Conservation (phyloP, 768 basidiomycete species). For the Megacollybia marginata region DNA sequence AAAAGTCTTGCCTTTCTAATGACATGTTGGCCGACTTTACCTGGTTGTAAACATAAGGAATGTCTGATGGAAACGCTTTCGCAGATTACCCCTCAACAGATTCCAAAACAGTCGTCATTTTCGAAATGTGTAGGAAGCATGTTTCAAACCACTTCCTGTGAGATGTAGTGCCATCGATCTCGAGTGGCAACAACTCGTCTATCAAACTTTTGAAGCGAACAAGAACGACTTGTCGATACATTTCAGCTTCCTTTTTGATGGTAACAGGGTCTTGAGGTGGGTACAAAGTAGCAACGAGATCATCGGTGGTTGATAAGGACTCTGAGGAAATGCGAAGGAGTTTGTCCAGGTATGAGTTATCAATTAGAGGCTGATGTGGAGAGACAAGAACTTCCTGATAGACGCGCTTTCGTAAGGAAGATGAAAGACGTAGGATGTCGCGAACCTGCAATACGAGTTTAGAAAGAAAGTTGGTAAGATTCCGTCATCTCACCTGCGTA, state of each 20-base stretch:
- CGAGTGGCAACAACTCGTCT: too few species aligned
- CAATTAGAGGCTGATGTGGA: conserved; percentile 8
- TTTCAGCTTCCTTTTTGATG: conserved; percentile 30
- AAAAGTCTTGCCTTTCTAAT: too few species aligned
- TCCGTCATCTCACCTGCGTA: conserved; percentile 40
- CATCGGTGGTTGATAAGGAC: conserved; percentile 52
- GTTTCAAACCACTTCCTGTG: conserved; percentile 53
- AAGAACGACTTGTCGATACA: conserved; percentile 29
- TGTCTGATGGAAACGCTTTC: too few species aligned
- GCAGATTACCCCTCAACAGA: conserved; percentile 9
- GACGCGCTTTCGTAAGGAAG: conserved; percentile 57
- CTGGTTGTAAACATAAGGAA: too few species aligned
- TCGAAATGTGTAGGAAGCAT: conserved; percentile 58
- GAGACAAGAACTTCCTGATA: conserved; percentile 37
- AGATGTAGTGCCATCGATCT: background rate
- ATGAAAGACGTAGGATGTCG: conserved; percentile 49
- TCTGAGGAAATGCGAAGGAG: conserved; percentile 42
- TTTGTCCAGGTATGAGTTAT: conserved; percentile 35
- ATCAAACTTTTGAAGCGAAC: background rate
- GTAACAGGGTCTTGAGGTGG: conserved; percentile 45
- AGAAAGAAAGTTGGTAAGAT: background rate
- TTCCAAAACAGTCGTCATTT: conserved; percentile 18
- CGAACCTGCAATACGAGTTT: conserved; percentile 38
- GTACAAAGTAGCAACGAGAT: conserved; percentile 61
- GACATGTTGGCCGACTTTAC: too few species aligned